These are phyloP conservation scores for Metroxylon sagu DNA, from an alignment of 176 grass and related monocot species.

Conservation along the genomic window DNA sequence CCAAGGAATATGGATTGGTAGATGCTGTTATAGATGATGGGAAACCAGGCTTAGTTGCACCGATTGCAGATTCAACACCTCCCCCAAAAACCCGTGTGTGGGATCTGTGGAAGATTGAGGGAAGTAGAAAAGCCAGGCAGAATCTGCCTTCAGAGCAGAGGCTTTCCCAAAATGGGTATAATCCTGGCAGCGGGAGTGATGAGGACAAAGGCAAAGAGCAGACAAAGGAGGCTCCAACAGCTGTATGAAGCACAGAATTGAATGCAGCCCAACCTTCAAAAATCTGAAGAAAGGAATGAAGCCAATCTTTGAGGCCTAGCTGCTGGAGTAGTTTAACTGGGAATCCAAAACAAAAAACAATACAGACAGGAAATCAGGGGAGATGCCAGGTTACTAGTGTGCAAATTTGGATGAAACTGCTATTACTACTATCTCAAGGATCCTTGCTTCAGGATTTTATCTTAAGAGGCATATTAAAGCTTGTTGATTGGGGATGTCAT, in stretches of 20 bases:
- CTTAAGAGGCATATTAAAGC: no score
- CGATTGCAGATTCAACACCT: conserved; percentile 41
- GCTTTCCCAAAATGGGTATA: conserved; percentile 34
- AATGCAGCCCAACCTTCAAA: no score
- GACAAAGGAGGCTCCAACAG: conserved; percentile 33
- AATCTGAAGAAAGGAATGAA: no score
- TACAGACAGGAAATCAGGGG: no score
- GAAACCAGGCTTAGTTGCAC: conserved; percentile 72
- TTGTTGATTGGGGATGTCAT: no score
- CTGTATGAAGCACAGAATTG: not conserved
- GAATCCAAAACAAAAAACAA: no score
- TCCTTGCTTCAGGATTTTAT: no score
- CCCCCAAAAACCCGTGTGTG: conserved; percentile 77
- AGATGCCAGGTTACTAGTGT: no score
- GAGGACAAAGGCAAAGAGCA: conserved; percentile 21
- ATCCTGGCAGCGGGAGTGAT: conserved; percentile 15
- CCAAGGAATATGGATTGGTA: conserved; percentile 85
- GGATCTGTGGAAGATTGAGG: conserved; percentile 63
- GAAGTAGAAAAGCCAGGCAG: conserved; percentile 49
- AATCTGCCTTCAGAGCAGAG: conserved; percentile 63
- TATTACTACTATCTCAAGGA: no score
- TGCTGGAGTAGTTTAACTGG: no score
- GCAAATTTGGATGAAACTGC: no score
- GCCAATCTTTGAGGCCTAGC: no score
- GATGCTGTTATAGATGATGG: conserved; percentile 72